A percentile compares a stretch with the other conserved stretches of the same genome.
These are phyloP conservation scores for Viridothelium virens DNA, from an alignment of 495 filamentous ascomycete species.

Conservation along the genomic window DNA sequence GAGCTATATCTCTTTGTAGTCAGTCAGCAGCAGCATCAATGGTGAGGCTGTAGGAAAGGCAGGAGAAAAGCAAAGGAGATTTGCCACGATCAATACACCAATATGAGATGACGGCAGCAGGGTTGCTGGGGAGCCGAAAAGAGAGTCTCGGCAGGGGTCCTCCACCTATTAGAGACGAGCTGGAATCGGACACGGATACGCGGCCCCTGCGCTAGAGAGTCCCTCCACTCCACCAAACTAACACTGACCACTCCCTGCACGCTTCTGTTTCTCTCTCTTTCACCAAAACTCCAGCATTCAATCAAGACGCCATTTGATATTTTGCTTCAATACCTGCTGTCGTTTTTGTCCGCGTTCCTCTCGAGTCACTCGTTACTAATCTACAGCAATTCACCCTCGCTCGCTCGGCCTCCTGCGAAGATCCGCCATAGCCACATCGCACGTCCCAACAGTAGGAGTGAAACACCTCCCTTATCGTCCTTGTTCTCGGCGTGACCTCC, in stretches of 20 bases:
- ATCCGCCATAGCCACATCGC: not conserved
- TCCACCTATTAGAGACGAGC: not conserved
- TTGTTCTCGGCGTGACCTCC: not conserved
- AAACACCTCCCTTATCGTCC: not conserved
- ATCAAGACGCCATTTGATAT: not conserved
- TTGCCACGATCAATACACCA: constrained; percentile 1
- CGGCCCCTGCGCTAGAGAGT: constrained; percentile 6
- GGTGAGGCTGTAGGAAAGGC: too few relatives aligned
- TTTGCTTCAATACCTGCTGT: not conserved
- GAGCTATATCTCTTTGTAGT: too few relatives aligned
- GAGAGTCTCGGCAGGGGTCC: not conserved
- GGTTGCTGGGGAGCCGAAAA: constrained; percentile 12
- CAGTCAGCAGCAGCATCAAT: too few relatives aligned
- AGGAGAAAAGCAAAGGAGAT: not conserved
- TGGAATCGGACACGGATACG: not conserved
- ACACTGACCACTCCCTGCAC: not conserved
- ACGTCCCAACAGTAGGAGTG: constrained; percentile 3
- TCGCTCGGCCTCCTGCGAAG: not conserved
- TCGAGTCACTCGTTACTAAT: constrained; percentile 6
- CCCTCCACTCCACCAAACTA: not conserved
- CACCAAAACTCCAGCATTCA: not conserved
- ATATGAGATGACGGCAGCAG: not conserved
- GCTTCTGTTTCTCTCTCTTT: not conserved
- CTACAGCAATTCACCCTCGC: not conserved
- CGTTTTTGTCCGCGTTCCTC: not conserved